Conservation (phyloP, 202 grass and related monocot genomes). For the Panicum virgatum region DNA sequence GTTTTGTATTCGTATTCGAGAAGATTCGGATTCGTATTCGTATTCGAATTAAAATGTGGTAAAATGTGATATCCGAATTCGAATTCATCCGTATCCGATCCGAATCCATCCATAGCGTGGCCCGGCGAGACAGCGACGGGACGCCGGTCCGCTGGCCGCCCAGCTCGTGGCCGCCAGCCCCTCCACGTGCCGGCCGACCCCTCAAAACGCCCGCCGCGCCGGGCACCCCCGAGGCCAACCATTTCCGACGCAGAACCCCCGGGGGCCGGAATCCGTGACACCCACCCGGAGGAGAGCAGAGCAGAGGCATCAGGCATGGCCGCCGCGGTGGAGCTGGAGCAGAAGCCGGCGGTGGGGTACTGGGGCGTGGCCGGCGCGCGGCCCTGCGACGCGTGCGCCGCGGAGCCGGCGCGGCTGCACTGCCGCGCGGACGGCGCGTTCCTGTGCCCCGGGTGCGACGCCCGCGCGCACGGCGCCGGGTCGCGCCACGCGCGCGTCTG, state of each 20-base stretch:
- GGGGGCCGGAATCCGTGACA: neutral
- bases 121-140: slow-evolving; percentile 24
- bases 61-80: no score
- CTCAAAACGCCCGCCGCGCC: slow-evolving; percentile 9
- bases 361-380: slow-evolving; percentile 39
- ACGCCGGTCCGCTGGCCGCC: slow-evolving; percentile 26
- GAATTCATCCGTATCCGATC: no score
- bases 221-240: neutral
- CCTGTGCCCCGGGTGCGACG: slow-evolving; percentile 74
- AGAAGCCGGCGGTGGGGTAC: slow-evolving; percentile 36
- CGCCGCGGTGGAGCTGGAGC: slow-evolving; percentile 22
- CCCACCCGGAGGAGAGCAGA: neutral
- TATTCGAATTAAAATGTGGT: no score
- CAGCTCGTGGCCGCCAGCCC: slow-evolving; percentile 19
- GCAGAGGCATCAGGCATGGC: slow-evolving; percentile 20
- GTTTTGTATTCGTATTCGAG: no score
- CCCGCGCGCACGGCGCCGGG: slow-evolving; percentile 51
- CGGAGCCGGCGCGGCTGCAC: slow-evolving; percentile 53
- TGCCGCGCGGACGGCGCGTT: slow-evolving; percentile 60
- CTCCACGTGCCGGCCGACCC: slow-evolving; percentile 23
- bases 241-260: slow-evolving; percentile 2
- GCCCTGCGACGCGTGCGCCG: slow-evolving; percentile 67
- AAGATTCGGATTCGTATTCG: no score
- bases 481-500: slow-evolving; percentile 67
- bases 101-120: no score